A percentile compares a stretch with the other conserved stretches of the same genome.
phyloP scores from a whole-genome alignment of 306 rosid species.

The Acacia confusa region DNA sequence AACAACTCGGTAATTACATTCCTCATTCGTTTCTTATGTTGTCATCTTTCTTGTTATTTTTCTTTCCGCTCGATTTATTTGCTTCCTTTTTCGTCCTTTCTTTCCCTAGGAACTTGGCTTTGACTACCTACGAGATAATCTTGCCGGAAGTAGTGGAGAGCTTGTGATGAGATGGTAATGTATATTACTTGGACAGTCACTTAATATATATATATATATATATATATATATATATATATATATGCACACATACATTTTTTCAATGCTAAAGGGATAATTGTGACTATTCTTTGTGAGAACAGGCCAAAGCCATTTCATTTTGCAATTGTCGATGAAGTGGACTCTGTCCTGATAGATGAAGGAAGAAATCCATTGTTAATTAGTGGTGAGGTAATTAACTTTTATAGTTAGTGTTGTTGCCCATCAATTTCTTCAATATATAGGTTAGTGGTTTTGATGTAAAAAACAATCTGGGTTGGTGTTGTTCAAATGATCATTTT shows the following conservation, averaged over 20 bases:
- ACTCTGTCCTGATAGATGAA: conserved; percentile 93
- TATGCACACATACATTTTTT: background rate
- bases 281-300: conserved; percentile 34
- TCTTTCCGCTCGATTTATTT: conserved; percentile 23
- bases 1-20: conserved; percentile 79
- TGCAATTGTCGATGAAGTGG: conserved; percentile 98
- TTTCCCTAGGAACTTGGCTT: conserved; percentile 87
- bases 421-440: conserved; percentile 15
- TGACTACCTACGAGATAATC: conserved; percentile 95
- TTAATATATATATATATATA: conserved; percentile 2
- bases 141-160: conserved; percentile 78
- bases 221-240: background rate
- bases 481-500: conserved; percentile 27
- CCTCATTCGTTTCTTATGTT: conserved; percentile 13
- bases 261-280: conserved; percentile 22
- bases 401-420: conserved; percentile 3
- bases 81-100: background rate
- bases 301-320: conserved; percentile 98
- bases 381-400: conserved; percentile 79
- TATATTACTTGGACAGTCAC: conserved; percentile 27
- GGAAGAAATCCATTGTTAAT: conserved; percentile 97
- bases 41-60: conserved; percentile 30
- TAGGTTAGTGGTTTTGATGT: background rate
- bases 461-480: background rate
- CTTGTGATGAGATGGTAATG: conserved; percentile 96